These are phyloP conservation scores for Lasiodiplodia citricola DNA, from an alignment of 2,329 filamentous ascomycete species.

Conservation along the genomic window DNA sequence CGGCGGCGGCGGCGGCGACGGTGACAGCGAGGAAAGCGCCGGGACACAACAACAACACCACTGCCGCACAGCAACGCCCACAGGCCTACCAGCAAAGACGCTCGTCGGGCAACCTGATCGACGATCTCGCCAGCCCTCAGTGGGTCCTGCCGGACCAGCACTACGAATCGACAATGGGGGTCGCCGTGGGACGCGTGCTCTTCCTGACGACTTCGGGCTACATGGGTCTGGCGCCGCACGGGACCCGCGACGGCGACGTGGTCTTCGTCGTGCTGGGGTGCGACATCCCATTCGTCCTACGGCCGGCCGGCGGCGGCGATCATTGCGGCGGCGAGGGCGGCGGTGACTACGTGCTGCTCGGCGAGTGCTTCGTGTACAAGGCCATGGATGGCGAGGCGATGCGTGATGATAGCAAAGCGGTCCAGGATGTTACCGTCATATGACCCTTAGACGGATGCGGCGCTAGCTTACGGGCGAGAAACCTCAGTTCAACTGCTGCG, in stretches of 20 bases:
- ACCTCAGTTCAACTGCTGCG: neutral
- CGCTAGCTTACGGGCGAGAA: constrained; percentile 6
- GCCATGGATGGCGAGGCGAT: constrained; percentile 26
- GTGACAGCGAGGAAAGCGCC: neutral
- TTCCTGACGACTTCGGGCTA: constrained; percentile 21
- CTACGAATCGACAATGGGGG: constrained; percentile 22
- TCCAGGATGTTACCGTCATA: constrained; percentile 25
- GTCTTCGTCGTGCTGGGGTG: constrained; percentile 27
- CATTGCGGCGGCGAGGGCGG: neutral
- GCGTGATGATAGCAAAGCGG: constrained; percentile 15
- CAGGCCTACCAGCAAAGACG: neutral
- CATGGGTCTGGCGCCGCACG: constrained; percentile 26
- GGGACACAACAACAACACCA: neutral
- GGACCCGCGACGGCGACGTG: constrained; percentile 24
- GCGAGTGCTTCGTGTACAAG: constrained; percentile 27
- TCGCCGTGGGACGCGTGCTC: constrained; percentile 25
- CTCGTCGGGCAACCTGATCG: constrained; percentile 26
- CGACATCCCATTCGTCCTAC: constrained; percentile 24
- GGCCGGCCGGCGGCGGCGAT: neutral
- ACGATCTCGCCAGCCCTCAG: constrained; percentile 24
- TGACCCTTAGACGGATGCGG: constrained; percentile 1
- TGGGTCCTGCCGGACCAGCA: constrained; percentile 18
- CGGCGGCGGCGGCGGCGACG: neutral
- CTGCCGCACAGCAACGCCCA: neutral
- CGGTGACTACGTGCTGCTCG: constrained; percentile 18